Evolutionary conservation across 306 rosid genomes (phyloP), one percentile per base, ranked within the genome.

Genomic region (Cucumis melo): DNA sequence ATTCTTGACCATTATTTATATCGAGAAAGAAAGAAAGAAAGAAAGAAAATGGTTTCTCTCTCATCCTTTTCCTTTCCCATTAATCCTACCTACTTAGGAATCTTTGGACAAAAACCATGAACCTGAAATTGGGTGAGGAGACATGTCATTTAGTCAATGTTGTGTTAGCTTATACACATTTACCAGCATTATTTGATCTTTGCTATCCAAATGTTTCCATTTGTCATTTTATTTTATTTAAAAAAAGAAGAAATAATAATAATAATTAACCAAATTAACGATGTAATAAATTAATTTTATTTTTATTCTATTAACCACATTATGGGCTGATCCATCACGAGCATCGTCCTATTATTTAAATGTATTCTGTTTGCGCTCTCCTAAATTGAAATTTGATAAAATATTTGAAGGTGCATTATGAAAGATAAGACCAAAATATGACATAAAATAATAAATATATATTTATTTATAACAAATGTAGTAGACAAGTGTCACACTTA

Each of bases 71-170:
- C 8, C 3, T 14, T 36, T 34, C 13, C 24, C 17, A 64, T 64
- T 64, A 64, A 39, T 41, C 19, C 32, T 10, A 66, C 73, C 73
- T 66, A 66, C 15, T 41, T 41, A 4, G 73, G 53, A 66, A 38
- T 41, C 53, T 41, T 36, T 54, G 53, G 73, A 66, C 53, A n/a
- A 66, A 66, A n/a, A 20, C 53, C 73, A 66, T 66, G 73, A 39
- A 20, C 73, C 73, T 66, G 73, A 66, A 66, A 64, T 64, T 36
- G 72, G 50, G 72, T 64, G 16, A 64, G 50, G 72, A 64, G 27
- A 64, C 72, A 64, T 64, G 72, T 38, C 50, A 64, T 64, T 64
- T 36, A 64, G 72, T 38, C 50, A 64, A 64, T 38, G 72, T 8
- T 64, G 15, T 64, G 23, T 38, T 64, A 34, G 50, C 50, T 64